phyloP scores from a whole-genome alignment of 2,329 filamentous ascomycete species.

The Talaromyces sp. region DNA sequence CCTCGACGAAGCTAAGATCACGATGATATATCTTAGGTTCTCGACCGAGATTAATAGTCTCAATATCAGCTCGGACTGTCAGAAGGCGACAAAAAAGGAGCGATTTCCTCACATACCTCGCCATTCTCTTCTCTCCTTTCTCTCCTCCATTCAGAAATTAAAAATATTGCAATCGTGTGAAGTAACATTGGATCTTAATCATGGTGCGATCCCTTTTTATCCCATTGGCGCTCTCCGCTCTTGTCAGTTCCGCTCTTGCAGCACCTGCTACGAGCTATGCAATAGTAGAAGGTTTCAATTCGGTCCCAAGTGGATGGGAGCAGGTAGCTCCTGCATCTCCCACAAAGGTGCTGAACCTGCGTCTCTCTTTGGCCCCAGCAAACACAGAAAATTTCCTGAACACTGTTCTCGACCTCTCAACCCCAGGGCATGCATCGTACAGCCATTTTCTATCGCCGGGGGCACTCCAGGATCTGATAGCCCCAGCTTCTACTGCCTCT shows the following conservation, averaged over 20 bases:
- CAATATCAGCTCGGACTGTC: neutral
- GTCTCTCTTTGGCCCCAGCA: neutral
- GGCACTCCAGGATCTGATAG: constrained; percentile 10
- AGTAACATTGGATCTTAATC: neutral
- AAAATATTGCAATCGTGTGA: neutral
- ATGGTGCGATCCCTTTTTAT: neutral
- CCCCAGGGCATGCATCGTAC: constrained; percentile 10
- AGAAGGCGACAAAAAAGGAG: neutral
- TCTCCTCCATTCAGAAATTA: neutral
- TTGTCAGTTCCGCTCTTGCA: neutral
- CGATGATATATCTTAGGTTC: neutral
- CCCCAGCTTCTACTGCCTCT: constrained; percentile 1
- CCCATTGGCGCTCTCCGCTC: neutral
- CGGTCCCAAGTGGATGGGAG: constrained; percentile 15
- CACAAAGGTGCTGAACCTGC: constrained; percentile 5
- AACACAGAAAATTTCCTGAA: neutral
- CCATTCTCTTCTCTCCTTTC: neutral
- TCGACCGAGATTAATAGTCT: neutral
- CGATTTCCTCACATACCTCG: neutral
- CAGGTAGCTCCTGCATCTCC: constrained; percentile 4
- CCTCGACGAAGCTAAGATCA: neutral
- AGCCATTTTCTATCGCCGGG: constrained; percentile 6
- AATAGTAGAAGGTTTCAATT: neutral
- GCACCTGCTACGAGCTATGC: neutral
- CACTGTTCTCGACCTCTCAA: constrained; percentile 1